Base-by-base conservation (phyloP, 2,329 filamentous ascomycete species). In the Penicillium sp. region DNA sequence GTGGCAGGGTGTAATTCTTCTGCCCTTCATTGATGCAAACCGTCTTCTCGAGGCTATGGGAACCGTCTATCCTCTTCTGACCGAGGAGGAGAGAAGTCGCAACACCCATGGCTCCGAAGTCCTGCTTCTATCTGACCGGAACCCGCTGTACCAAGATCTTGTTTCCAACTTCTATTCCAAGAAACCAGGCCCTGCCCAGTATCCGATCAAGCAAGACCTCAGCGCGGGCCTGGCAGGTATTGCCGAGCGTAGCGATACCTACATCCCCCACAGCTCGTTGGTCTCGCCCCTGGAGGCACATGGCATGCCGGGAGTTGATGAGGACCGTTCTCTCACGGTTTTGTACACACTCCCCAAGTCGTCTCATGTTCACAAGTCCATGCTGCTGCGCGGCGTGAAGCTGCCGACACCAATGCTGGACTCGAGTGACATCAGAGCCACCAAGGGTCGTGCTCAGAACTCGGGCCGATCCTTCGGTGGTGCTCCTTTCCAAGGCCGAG, bases 21-120 rank as follows among this genome's bases (percentile, higher is more conserved):
- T 99, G 32, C 94, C 94, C 0, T 99, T 97, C 72, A 99, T 99
- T 65, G 92, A 99, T 65, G 94, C 96, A 81, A 86, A 88, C 48
- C 86, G 92, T 49, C 78, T 99, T 16, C 79, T 99, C 8, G 81
- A 82, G 16, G 93, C 93, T 8, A 93, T 97, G 78, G 83, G 85
- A 45, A 88, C 86, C 59, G 91, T 89, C 65, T 96, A 97, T 67
- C 89, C 88, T 6, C 77, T 90, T 13, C 79, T 99, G 4, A 89
- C 85, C 14, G 80, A 85, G 0, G 90, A 91, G 44, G 94, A 97
- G 67, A 78, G 81, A 41, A 83, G 83, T 24, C 87, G 95, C 24
- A 99, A 99, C 67, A 82, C 83, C 27, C 77, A 88, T 38, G 94
- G 94, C 24, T 86, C 84, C 58, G 92, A 97, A 55, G 88, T 90